Base-by-base conservation (phyloP, 345 rosid genomes). In the Bruguiera gymnorhiza region DNA sequence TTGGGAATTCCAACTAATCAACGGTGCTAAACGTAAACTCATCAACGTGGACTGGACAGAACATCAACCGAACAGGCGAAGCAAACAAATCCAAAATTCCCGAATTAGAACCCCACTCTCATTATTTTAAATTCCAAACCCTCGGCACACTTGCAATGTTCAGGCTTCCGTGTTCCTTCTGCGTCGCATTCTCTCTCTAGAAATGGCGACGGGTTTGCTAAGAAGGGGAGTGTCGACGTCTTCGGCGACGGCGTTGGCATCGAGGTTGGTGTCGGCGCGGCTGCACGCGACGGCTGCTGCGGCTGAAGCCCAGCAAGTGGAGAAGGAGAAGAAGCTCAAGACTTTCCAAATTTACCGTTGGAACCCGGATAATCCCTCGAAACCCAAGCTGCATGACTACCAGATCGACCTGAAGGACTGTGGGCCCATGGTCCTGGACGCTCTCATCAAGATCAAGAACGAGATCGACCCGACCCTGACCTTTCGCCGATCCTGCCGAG, bases 391-490 rank as follows among this genome's bases (percentile, higher is more conserved):
- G 30, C 59, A 85, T 50, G 85, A 88, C 71, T 94, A 75, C 84
- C 24, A 86, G 72, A 89, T 94, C 80, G 83, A 94, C 76, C 91
- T 94, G 57, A 89, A 82, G 77, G 88, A 89, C 30, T 91, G 98
- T 68, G 98, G 98, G 6, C 98, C 97, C 3, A 94, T 94, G 98
- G 93, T 94, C 10, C 83, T 94, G 43, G 97, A 94, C 69, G 98
- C 98, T 21, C 86, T 94, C 7, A 91, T 94, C 79, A 94, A 94
- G 88, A 94, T 94, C 66, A 94, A 94, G 85, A 94, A 86, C 85
- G 98, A 94, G 85, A 85, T 94, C 77, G 97, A 94, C 63, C 97
- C 97, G 0, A 58, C 97, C 26, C 86, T 94, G 21, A 94, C 98
- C 58, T 94, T 94, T 83, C 90, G 98, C 34, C 86, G 98, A 8